phyloP scores from a whole-genome alignment of 1,284 basidiomycete species.

The Ceratorhiza oryzae-sativae region DNA sequence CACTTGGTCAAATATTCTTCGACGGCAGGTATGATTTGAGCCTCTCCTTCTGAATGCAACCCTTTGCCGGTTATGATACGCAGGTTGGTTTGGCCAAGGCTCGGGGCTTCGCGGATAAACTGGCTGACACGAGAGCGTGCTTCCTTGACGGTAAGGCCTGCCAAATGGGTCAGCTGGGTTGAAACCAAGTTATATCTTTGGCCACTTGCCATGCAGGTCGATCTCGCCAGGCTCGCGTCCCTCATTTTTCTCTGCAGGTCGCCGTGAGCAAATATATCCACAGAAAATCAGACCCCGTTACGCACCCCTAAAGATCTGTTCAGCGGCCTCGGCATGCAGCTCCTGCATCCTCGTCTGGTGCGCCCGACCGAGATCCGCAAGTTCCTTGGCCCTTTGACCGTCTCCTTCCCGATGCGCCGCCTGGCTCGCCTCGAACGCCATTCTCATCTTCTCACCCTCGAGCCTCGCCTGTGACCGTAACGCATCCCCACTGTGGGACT shows the following conservation, averaged over 20 bases:
- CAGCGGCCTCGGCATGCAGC: slow-evolving; percentile 82
- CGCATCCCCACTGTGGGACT: slow-evolving; percentile 43
- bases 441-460: slow-evolving; percentile 61
- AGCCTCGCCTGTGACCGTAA: slow-evolving; percentile 63
- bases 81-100: slow-evolving; percentile 70
- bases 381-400: slow-evolving; percentile 79
- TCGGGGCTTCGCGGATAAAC: slow-evolving; percentile 72
- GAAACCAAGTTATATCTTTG: background rate
- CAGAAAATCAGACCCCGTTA: background rate
- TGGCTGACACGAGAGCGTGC: slow-evolving; percentile 73
- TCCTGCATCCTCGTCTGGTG: slow-evolving; percentile 82
- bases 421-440: slow-evolving; percentile 68
- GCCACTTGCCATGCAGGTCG: slow-evolving; percentile 64
- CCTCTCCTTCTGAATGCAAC: slow-evolving; percentile 78
- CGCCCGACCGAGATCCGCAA: slow-evolving; percentile 81
- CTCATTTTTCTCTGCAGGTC: slow-evolving; percentile 14
- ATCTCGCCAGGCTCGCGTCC: slow-evolving; percentile 65
- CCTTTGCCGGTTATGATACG: slow-evolving; percentile 85
- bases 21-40: slow-evolving; percentile 93
- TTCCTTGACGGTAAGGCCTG: slow-evolving; percentile 87
- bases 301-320: slow-evolving; percentile 86
- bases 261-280: background rate
- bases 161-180: background rate
- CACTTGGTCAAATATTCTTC: slow-evolving; percentile 85
- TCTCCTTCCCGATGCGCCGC: slow-evolving; percentile 74